These are phyloP conservation scores for Aspergillus alliaceus DNA, from an alignment of 2,329 filamentous ascomycete species.

Conservation along the genomic window DNA sequence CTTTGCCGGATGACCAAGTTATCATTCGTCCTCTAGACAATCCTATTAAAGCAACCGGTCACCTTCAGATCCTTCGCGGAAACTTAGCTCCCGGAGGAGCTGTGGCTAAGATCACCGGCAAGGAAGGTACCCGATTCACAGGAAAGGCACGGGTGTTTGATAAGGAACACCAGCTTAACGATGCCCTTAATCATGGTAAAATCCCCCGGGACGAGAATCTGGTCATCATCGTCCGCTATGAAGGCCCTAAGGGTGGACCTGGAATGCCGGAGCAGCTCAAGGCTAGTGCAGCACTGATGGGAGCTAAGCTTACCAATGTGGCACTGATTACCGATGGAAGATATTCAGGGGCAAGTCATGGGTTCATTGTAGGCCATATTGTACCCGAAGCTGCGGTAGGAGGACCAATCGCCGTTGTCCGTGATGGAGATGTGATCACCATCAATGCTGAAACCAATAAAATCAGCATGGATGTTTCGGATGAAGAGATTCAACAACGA, in stretches of 20 bases:
- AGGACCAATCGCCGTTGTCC: constrained; percentile 81
- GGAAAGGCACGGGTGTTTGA: constrained; percentile 83
- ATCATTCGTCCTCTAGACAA: constrained; percentile 80
- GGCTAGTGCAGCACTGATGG: constrained; percentile 87
- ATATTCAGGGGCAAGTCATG: constrained; percentile 84
- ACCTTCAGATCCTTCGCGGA: constrained; percentile 83
- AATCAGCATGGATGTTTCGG: constrained; percentile 68
- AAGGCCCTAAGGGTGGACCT: constrained; percentile 88
- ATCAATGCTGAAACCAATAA: constrained; percentile 80
- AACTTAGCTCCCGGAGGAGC: constrained; percentile 87
- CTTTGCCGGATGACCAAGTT: constrained; percentile 72
- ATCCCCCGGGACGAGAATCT: constrained; percentile 76
- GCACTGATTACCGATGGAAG: constrained; percentile 90
- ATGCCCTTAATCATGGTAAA: constrained; percentile 69
- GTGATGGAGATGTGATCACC: constrained; percentile 77
- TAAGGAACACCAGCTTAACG: constrained; percentile 77
- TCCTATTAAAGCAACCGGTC: constrained; percentile 82
- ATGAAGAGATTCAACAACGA: constrained; percentile 68
- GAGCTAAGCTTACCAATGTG: constrained; percentile 81
- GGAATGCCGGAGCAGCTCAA: constrained; percentile 96
- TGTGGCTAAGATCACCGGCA: constrained; percentile 95
- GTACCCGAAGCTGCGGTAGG: constrained; percentile 87
- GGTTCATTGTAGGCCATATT: constrained; percentile 92
- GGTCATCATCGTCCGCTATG: constrained; percentile 87
- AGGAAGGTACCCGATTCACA: constrained; percentile 80